Conservation (phyloP, 805 yeast genomes). For the Yamadazyma scolyti region DNA sequence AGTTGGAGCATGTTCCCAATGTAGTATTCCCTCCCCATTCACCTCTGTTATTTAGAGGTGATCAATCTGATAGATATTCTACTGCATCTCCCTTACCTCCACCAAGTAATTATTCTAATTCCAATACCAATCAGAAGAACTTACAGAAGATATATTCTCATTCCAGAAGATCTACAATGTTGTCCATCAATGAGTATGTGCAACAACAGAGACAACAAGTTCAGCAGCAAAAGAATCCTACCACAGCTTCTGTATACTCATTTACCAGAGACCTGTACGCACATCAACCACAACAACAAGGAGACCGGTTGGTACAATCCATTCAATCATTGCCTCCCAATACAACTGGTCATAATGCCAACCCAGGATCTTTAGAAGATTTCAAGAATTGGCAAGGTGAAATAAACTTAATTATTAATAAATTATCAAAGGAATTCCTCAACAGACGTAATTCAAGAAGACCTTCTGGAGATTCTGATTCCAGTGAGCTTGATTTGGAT, state of each 20-base stretch:
- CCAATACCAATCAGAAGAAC: conserved; percentile 15
- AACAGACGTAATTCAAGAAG: conserved; percentile 9
- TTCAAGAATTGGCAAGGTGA: conserved; percentile 53
- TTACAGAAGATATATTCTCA: conserved; percentile 43
- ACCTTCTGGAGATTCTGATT: conserved; percentile 10
- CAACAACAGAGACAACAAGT: conserved; percentile 26
- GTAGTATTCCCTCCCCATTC: conserved; percentile 29
- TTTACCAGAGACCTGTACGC: conserved; percentile 12
- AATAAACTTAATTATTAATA: conserved; percentile 43
- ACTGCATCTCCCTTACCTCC: conserved; percentile 33
- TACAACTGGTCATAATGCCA: conserved; percentile 1
- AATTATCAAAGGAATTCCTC: conserved; percentile 39
- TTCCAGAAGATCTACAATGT: conserved; percentile 35
- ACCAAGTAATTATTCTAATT: conserved; percentile 23
- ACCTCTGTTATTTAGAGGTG: conserved; percentile 26
- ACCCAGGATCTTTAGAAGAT: conserved; percentile 26
- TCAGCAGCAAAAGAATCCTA: conserved; percentile 6
- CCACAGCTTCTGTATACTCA: conserved; percentile 17
- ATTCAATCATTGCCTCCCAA: conserved; percentile 13
- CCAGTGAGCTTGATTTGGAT: conserved; percentile 15
- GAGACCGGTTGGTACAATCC: conserved; percentile 4
- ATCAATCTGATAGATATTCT: conserved; percentile 32
- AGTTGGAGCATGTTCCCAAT: conserved; percentile 17
- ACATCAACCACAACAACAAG: conserved; percentile 1
- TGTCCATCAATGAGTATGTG: conserved; percentile 33